Percentiles rank a stretch among this genome's conserved stretches.
Conservation (phyloP, 140 eudicot species). For the Cichorium intybus region DNA sequence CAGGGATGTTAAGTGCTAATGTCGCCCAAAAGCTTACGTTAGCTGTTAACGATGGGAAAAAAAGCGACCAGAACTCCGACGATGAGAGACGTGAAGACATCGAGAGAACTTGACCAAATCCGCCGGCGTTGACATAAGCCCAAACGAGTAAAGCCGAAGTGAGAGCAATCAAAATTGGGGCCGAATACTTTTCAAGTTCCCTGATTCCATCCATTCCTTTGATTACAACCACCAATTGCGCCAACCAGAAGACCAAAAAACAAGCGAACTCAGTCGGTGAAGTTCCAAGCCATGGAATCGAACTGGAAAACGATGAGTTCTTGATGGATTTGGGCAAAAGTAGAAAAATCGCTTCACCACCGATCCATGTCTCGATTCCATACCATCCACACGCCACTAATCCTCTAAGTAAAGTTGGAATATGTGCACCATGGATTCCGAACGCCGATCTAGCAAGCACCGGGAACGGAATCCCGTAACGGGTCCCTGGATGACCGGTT, state of each 20-base stretch:
- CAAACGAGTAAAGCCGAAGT: conserved; percentile 60
- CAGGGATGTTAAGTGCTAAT: conserved; percentile 84
- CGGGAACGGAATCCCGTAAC: conserved; percentile 85
- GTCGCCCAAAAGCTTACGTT: conserved; percentile 96
- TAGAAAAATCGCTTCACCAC: conserved; percentile 83
- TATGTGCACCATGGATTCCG: conserved; percentile 88
- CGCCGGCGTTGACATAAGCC: conserved; percentile 83
- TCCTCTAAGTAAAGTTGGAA: conserved; percentile 84
- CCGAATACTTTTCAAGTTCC: conserved; percentile 71
- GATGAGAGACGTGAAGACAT: conserved; percentile 54
- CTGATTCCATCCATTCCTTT: conserved; percentile 90
- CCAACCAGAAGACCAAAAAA: conserved; percentile 74
- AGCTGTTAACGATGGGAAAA: conserved; percentile 86
- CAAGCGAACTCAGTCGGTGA: conserved; percentile 78
- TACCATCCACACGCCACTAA: conserved; percentile 96
- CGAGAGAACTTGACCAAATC: conserved; percentile 59
- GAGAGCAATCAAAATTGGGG: conserved; percentile 64
- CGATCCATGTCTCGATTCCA: conserved; percentile 97
- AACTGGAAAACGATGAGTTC: conserved; percentile 32
- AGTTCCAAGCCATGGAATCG: conserved; percentile 77
- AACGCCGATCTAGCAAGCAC: conserved; percentile 82
- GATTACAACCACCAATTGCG: conserved; percentile 56
- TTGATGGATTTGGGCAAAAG: conserved; percentile 58
- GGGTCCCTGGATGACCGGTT: conserved; percentile 84
- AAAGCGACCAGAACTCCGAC: conserved; percentile 75